Conservation (phyloP, 306 rosid species). For the Calophaca sinica region DNA sequence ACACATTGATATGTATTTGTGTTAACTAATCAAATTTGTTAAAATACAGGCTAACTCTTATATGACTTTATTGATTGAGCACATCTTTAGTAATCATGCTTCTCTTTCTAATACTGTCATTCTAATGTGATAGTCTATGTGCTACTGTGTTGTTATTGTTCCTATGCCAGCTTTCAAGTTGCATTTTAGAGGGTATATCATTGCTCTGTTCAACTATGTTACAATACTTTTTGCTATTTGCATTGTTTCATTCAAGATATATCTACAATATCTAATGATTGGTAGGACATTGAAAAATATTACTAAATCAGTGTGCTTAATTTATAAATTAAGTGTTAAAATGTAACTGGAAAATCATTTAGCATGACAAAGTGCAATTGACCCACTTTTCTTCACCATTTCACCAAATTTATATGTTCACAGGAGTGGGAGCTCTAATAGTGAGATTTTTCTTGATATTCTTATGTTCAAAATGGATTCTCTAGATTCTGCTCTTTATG, state of each 20-base stretch:
- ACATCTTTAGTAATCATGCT: constrained; percentile 13
- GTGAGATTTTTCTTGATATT: constrained; percentile 1
- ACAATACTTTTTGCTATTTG: neutral
- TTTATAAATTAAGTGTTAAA: constrained; percentile 24
- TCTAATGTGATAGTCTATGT: neutral
- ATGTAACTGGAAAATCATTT: neutral
- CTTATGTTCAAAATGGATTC: constrained; percentile 1
- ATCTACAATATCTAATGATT: constrained; percentile 16
- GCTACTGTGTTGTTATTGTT: neutral
- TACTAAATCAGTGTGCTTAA: constrained; percentile 18
- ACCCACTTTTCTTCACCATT: constrained; percentile 1
- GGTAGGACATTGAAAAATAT: constrained; percentile 14
- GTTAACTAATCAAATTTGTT: too few relatives aligned
- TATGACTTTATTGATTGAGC: constrained; percentile 17
- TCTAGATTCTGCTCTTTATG: constrained; percentile 27
- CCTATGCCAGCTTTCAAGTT: constrained; percentile 28
- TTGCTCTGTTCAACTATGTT: neutral
- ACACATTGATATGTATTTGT: too few relatives aligned
- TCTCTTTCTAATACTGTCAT: constrained; percentile 3
- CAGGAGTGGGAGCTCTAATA: constrained; percentile 17
- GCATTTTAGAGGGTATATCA: constrained; percentile 18
- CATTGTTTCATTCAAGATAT: neutral
- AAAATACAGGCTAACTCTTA: too few relatives aligned
- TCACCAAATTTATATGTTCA: neutral
- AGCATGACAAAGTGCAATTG: neutral